A percentile compares a stretch with the other conserved stretches of the same genome.
phyloP scores from a whole-genome alignment of 2,329 filamentous ascomycete genomes.

The Fusarium lateritium region DNA sequence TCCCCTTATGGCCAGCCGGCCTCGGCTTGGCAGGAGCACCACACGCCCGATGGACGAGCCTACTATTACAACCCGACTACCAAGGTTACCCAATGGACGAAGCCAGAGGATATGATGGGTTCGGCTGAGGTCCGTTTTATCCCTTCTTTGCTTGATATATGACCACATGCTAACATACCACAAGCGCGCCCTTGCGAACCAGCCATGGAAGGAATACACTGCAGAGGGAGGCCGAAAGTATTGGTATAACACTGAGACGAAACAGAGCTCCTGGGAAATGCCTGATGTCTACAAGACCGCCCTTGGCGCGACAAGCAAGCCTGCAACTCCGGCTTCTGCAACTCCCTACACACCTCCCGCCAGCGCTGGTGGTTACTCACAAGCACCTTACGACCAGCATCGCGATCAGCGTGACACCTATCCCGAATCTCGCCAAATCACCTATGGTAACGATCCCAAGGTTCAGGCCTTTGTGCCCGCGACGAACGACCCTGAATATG shows the following conservation, averaged over 20 bases:
- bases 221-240: conserved; percentile 91
- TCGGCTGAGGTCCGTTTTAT: conserved; percentile 76
- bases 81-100: conserved; percentile 93
- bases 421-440: conserved; percentile 71
- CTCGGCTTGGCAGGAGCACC: conserved; percentile 83
- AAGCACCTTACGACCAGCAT: conserved; percentile 56
- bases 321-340: conserved; percentile 59
- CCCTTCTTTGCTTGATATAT: neutral
- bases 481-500: conserved; percentile 82
- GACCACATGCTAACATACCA: conserved; percentile 29
- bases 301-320: conserved; percentile 70
- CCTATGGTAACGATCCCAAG: conserved; percentile 69
- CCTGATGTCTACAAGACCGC: conserved; percentile 86
- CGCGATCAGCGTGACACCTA: conserved; percentile 57
- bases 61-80: conserved; percentile 94
- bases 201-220: conserved; percentile 94
- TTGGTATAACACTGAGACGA: conserved; percentile 94
- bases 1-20: conserved; percentile 65
- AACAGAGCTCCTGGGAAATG: conserved; percentile 95
- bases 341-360: conserved; percentile 61
- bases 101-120: conserved; percentile 91
- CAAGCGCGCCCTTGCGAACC: conserved; percentile 83
- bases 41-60: conserved; percentile 82
- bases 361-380: conserved; percentile 48
- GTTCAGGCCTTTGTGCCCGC: conserved; percentile 74